A percentile compares a stretch with the other conserved stretches of the same genome.
These are phyloP conservation scores for Ophioceras dolichostomum DNA, from an alignment of 2,329 filamentous ascomycete genomes.

Conservation along the genomic window DNA sequence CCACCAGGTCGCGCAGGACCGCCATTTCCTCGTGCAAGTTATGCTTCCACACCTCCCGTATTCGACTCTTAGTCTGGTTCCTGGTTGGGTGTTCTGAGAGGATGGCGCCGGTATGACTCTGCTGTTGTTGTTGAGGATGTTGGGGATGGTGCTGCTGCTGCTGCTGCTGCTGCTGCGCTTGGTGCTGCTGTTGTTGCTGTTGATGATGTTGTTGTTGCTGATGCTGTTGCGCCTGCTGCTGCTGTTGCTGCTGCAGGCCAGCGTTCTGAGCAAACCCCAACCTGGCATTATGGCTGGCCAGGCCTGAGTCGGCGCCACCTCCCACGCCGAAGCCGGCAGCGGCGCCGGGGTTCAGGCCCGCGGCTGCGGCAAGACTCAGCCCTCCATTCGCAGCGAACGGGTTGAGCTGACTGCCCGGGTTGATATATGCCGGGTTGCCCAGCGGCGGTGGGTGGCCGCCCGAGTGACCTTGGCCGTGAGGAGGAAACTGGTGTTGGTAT, in stretches of 20 bases:
- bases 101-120: conserved; percentile 16
- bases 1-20: conserved; percentile 66
- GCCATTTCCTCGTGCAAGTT: conserved; percentile 90
- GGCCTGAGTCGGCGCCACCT: conserved; percentile 48
- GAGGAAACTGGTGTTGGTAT: conserved; percentile 41
- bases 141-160: conserved; percentile 34
- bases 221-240: conserved; percentile 36
- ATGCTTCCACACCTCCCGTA: conserved; percentile 92
- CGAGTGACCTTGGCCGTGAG: conserved; percentile 33
- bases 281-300: conserved; percentile 77
- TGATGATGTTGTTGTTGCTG: conserved; percentile 7
- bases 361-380: conserved; percentile 42
- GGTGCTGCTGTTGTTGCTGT: conserved; percentile 25
- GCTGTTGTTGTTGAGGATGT: conserved; percentile 9
- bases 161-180: conserved; percentile 32
- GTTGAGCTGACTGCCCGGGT: conserved; percentile 54
- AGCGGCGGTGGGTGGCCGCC: conserved; percentile 37
- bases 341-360: conserved; percentile 32
- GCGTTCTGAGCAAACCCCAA: conserved; percentile 74
- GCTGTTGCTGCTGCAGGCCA: conserved; percentile 43
- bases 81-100: conserved; percentile 40
- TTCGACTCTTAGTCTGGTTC: conserved; percentile 57
- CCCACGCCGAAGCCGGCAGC: conserved; percentile 43
- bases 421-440: conserved; percentile 60
- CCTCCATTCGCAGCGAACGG: conserved; percentile 51